These are phyloP conservation scores for Myxozyma udenii DNA, from an alignment of 805 yeast species.

Conservation along the genomic window DNA sequence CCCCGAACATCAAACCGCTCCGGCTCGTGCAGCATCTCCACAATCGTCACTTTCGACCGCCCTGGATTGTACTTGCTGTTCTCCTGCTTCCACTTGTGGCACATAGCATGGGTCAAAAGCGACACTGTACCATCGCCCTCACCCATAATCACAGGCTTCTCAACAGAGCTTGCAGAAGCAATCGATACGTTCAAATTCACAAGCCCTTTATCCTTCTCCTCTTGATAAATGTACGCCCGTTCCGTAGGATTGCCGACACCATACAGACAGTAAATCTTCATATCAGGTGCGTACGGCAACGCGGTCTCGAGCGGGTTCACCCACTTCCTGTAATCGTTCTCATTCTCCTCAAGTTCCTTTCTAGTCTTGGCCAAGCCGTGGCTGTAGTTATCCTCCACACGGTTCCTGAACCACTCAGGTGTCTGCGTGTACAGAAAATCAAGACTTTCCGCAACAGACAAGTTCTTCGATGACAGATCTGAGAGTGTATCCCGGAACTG, in stretches of 20 bases:
- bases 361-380: conserved; percentile 65
- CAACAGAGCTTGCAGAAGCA: conserved; percentile 49
- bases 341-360: conserved; percentile 60
- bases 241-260: conserved; percentile 98
- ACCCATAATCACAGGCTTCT: conserved; percentile 68
- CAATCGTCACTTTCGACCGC: conserved; percentile 64
- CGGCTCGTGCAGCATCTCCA: conserved; percentile 91
- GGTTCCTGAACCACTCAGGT: conserved; percentile 70
- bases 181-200: conserved; percentile 67
- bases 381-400: conserved; percentile 71
- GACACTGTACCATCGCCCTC: conserved; percentile 98
- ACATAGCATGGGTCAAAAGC: conserved; percentile 78
- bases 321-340: conserved; percentile 79
- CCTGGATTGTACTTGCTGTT: conserved; percentile 74
- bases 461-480: conserved; percentile 47
- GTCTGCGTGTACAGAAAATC: conserved; percentile 61
- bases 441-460: conserved; percentile 66
- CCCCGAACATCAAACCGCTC: conserved; percentile 92
- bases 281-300: conserved; percentile 88
- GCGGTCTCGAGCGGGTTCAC: conserved; percentile 90
- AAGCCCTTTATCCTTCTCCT: conserved; percentile 53
- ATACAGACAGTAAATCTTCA: conserved; percentile 84
- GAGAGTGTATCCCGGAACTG: conserved; percentile 54
- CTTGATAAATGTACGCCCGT: conserved; percentile 81
- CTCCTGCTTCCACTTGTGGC: conserved; percentile 82